Evolutionary conservation across 2,329 filamentous ascomycete genomes (phyloP).

Genomic region (Cladosporium cucumerinum): DNA sequence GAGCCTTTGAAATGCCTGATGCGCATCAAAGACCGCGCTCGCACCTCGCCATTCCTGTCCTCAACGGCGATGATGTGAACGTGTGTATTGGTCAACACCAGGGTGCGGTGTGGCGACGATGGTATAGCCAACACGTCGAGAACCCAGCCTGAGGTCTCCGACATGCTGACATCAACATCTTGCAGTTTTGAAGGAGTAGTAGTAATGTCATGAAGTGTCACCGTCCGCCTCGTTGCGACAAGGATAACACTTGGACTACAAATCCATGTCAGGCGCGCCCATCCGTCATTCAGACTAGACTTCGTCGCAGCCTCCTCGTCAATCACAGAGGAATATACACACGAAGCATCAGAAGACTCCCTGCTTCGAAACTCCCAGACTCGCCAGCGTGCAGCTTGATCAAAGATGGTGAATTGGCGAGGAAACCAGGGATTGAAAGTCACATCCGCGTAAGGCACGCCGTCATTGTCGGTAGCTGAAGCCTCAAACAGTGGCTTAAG

Average conservation of each 20-base stretch:
- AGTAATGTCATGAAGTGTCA: slow-evolving; percentile 37
- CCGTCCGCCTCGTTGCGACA: slow-evolving; percentile 49
- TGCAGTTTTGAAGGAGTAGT: slow-evolving; percentile 24
- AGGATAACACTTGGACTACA: slow-evolving; percentile 48
- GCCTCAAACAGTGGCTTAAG: slow-evolving; percentile 56
- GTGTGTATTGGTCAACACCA: slow-evolving; percentile 56
- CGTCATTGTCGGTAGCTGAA: slow-evolving; percentile 52
- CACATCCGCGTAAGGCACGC: slow-evolving; percentile 58
- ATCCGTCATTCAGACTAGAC: slow-evolving; percentile 45
- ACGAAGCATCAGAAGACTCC: slow-evolving; percentile 5
- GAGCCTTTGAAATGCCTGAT: slow-evolving; percentile 55
- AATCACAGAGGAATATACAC: background rate
- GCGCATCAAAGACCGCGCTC: slow-evolving; percentile 41
- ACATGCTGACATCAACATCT: slow-evolving; percentile 29
- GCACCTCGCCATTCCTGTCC: slow-evolving; percentile 25
- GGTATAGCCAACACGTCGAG: slow-evolving; percentile 55
- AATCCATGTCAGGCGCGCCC: slow-evolving; percentile 50
- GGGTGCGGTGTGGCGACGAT: slow-evolving; percentile 48
- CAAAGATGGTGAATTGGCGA: slow-evolving; percentile 63
- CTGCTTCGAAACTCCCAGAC: slow-evolving; percentile 57
- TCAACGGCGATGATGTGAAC: slow-evolving; percentile 31
- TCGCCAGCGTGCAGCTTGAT: slow-evolving; percentile 64
- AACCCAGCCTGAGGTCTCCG: slow-evolving; percentile 46
- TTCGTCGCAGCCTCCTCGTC: slow-evolving; percentile 35
- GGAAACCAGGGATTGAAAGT: slow-evolving; percentile 61